phyloP scores from a whole-genome alignment of 345 rosid genomes.

The Luvunga scandens region DNA sequence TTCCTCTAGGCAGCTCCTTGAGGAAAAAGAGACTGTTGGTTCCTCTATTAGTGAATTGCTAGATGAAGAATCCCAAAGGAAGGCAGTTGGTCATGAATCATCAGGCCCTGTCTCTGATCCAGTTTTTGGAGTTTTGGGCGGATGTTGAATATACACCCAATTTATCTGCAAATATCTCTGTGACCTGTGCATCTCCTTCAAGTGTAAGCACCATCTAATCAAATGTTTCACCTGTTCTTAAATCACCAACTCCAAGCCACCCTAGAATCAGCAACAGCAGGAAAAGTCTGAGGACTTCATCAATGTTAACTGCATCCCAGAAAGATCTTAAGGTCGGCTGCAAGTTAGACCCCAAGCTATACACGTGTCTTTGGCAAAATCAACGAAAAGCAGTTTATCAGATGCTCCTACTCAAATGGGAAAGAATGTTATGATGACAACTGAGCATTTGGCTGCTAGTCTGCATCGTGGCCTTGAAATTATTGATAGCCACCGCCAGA shows the following conservation, averaged over 20 bases:
- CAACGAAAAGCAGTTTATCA: slow-evolving; percentile 31
- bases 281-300: slow-evolving; percentile 84
- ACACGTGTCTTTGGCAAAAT: slow-evolving; percentile 37
- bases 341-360: slow-evolving; percentile 29
- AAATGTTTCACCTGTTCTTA: slow-evolving; percentile 49
- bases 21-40: slow-evolving; percentile 12
- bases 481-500: slow-evolving; percentile 65
- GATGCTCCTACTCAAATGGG: slow-evolving; percentile 34
- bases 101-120: slow-evolving; percentile 27
- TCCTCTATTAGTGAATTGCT: slow-evolving; percentile 16
- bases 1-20: slow-evolving; percentile 10
- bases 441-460: slow-evolving; percentile 90
- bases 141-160: slow-evolving; percentile 19
- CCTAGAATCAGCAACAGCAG: slow-evolving; percentile 68
- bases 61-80: slow-evolving; percentile 18
- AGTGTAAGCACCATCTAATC: slow-evolving; percentile 40
- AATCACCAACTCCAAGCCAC: slow-evolving; percentile 82
- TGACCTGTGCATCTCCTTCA: slow-evolving; percentile 40
- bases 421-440: slow-evolving; percentile 41
- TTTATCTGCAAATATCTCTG: slow-evolving; percentile 27
- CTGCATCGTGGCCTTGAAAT: slow-evolving; percentile 92
- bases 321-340: slow-evolving; percentile 46
- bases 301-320: slow-evolving; percentile 72
- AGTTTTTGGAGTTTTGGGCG: slow-evolving; percentile 17
- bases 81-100: slow-evolving; percentile 18